phyloP scores from a whole-genome alignment of 208 protist species.

The Leishmania arabica region DNA sequence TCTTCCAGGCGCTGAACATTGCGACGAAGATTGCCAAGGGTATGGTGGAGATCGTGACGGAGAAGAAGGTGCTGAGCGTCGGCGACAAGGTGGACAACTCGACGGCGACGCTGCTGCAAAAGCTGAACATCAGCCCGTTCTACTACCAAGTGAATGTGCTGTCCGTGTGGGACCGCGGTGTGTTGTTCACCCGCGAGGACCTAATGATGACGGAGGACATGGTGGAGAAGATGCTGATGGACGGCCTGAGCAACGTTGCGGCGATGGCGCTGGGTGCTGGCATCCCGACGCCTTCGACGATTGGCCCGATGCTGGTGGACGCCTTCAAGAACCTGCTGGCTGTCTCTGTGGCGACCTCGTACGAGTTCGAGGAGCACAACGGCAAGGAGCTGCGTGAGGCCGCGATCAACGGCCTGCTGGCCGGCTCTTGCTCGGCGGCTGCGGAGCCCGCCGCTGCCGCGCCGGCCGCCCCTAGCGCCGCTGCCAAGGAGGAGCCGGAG shows the following conservation, averaged over 20 bases:
- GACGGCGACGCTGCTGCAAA: constrained; percentile 97
- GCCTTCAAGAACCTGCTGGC: constrained; percentile 98
- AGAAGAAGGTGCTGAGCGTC: constrained; percentile 95
- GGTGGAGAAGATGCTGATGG: constrained; percentile 86
- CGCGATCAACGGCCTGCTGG: constrained; percentile 84
- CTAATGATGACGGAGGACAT: constrained; percentile 95
- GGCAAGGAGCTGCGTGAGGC: constrained; percentile 90
- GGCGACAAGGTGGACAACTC: constrained; percentile 98
- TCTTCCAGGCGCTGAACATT: constrained; percentile 99
- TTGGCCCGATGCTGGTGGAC: constrained; percentile 96
- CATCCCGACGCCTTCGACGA: constrained; percentile 94
- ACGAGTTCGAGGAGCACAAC: constrained; percentile 90
- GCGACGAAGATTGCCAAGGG: constrained; percentile 99
- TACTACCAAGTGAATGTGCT: constrained; percentile 95
- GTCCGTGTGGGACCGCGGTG: constrained; percentile 96
- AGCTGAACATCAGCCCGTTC: constrained; percentile 99
- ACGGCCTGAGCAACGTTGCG: constrained; percentile 93
- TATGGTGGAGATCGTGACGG: constrained; percentile 98
- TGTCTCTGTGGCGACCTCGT: constrained; percentile 93
- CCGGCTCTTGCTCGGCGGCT: constrained; percentile 72
- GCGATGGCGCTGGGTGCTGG: constrained; percentile 95
- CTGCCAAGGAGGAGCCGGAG: constrained; percentile 59
- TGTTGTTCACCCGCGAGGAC: constrained; percentile 93
- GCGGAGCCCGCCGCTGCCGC: constrained; percentile 47
- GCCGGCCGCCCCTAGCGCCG: constrained; percentile 34